Base-by-base conservation (phyloP, 345 rosid species). In the Noccaea bulbosa region DNA sequence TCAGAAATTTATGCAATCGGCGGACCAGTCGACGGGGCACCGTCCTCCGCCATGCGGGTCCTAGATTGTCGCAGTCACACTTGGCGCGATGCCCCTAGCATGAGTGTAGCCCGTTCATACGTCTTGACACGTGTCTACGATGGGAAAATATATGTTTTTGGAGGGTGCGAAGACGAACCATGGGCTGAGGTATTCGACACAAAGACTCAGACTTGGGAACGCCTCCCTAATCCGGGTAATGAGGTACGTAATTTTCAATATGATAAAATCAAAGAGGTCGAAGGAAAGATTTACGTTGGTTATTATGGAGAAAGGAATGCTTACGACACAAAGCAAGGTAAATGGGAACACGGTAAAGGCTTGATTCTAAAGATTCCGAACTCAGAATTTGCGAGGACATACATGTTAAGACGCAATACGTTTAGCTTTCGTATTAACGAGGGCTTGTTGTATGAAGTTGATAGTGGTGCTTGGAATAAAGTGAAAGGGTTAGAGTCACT, bases 191-290 rank as follows among this genome's bases (percentile, higher is more conserved):
- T 59, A 43, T 59, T 59, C 1, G 65, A 59, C 2, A 40, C 5
- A 41, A 59, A 41, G 35, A 41, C 65, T 59, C 65, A 59, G 37
- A 40, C 37, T 22, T 59, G 65, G 49, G 65, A 59, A 59, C 17
- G 2, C 11, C 63, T 58, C 3, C 10, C 47, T 1, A 16, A 38
- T 11, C 63, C 47, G 1, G 34, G 16, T 58, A 4, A 9, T 11
- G 55, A 50, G 34, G 1, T 4, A 27, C 30, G 30, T 27, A 20
- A 20, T 20, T 20, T 38, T 10, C 46, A 16, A 11, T 20, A 20
- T 20, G 22, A 20, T 20, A 16, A 16, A 11, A 38, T 38, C 9
- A 2, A 0, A 6, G 46, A 17, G 46, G 10, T 58, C 0, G 6
- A 38, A 38, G 63, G 47, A 20, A 58, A 17, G 2, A 38, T 58